These are phyloP conservation scores for Dendrobium nobile DNA, from an alignment of 106 monocot species.

Conservation along the genomic window DNA sequence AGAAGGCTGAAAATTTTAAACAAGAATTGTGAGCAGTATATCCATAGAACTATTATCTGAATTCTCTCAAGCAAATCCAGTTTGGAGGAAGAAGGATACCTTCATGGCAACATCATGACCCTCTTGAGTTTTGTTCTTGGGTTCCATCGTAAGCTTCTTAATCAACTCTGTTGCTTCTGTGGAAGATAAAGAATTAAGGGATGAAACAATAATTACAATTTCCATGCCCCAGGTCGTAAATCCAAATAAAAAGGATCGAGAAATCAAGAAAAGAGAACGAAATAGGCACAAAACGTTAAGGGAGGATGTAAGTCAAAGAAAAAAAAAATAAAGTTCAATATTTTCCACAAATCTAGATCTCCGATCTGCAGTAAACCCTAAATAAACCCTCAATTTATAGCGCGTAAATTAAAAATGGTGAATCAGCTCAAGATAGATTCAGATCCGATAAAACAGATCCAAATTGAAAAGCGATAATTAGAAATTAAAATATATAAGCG, in stretches of 20 bases:
- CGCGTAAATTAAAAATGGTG: background rate
- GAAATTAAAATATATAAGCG: background rate
- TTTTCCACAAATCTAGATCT: background rate
- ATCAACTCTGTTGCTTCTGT: constrained; percentile 51
- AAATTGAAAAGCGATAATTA: background rate
- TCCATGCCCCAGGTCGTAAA: background rate
- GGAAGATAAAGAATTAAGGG: constrained; percentile 9
- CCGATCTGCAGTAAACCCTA: constrained; percentile 16
- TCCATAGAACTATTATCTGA: background rate
- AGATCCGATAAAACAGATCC: background rate
- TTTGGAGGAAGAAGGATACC: constrained; percentile 12
- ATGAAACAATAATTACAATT: background rate
- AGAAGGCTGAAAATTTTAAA: constrained; percentile 17
- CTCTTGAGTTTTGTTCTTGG: constrained; percentile 41
- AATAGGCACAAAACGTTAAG: background rate
- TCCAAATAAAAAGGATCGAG: background rate
- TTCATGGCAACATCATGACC: constrained; percentile 40
- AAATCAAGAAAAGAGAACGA: background rate
- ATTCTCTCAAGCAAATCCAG: background rate
- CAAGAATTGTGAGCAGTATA: background rate
- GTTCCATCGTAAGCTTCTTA: constrained; percentile 50
- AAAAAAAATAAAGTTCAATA: background rate
- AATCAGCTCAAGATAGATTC: background rate
- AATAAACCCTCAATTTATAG: background rate
- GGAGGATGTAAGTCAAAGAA: background rate